Conservation (phyloP, 2,329 filamentous ascomycete genomes). For the Chalaropsis thielavioides region DNA sequence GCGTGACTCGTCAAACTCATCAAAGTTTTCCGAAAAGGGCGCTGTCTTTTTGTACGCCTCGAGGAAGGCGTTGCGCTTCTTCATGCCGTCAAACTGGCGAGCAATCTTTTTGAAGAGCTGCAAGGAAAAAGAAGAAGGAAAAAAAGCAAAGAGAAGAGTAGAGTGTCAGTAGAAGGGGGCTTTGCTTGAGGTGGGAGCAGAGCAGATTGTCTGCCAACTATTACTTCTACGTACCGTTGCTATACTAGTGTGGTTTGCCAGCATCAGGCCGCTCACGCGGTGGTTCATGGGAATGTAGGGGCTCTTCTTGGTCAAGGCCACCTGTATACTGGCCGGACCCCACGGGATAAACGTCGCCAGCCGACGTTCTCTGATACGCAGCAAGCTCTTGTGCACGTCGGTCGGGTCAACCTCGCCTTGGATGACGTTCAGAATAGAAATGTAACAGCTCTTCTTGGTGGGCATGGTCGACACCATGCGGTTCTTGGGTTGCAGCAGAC, state of each 20-base stretch:
- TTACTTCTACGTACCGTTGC: conserved; percentile 44
- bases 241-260: conserved; percentile 95
- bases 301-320: conserved; percentile 89
- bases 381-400: conserved; percentile 93
- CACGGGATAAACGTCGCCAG: conserved; percentile 96
- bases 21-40: conserved; percentile 78
- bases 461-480: conserved; percentile 96
- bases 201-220: too few species aligned
- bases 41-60: conserved; percentile 93
- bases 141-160: neutral
- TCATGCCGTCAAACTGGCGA: conserved; percentile 79
- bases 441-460: conserved; percentile 96
- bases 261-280: conserved; percentile 89
- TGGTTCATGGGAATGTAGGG: conserved; percentile 91
- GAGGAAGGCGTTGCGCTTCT: conserved; percentile 93
- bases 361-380: conserved; percentile 86
- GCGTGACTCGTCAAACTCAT: conserved; percentile 89
- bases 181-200: too few species aligned
- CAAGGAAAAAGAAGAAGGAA: neutral
- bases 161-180: neutral
- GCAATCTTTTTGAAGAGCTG: conserved; percentile 87
- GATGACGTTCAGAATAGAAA: conserved; percentile 96
- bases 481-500: conserved; percentile 92
- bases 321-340: conserved; percentile 95
- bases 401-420: conserved; percentile 97